Evolutionary conservation across 2,329 filamentous ascomycete species (phyloP).

Genomic region (Cladosporium sp.): DNA sequence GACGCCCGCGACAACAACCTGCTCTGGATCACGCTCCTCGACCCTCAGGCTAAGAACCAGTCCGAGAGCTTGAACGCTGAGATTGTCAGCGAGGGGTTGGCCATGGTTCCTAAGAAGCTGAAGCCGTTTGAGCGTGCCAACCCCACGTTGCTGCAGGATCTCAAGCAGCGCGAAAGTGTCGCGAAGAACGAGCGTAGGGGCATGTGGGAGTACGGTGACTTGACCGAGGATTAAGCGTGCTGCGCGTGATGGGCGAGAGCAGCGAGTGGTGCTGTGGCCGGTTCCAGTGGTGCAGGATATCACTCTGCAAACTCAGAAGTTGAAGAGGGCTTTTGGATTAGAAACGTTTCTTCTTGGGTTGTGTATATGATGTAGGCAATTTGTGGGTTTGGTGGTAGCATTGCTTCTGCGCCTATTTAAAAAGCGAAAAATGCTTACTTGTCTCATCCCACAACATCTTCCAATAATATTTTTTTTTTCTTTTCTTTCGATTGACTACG

Average conservation of each 20-base stretch:
- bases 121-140: conserved; percentile 86
- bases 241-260: neutral
- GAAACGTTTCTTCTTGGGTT: neutral
- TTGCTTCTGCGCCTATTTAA: neutral
- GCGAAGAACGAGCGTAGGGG: conserved; percentile 80
- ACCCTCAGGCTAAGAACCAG: conserved; percentile 69
- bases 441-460: neutral
- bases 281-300: neutral
- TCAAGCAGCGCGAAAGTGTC: conserved; percentile 71
- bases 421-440: neutral
- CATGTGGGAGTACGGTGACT: conserved; percentile 98
- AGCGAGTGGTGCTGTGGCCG: neutral
- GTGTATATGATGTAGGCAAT: neutral
- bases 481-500: too few species aligned
- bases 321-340: neutral
- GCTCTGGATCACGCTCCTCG: conserved; percentile 79
- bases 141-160: conserved; percentile 66
- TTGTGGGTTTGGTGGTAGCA: neutral
- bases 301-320: neutral
- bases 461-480: neutral
- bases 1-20: conserved; percentile 77
- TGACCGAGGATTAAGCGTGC: conserved; percentile 71
- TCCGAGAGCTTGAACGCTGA: conserved; percentile 70
- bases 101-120: conserved; percentile 88
- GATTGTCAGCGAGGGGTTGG: conserved; percentile 77